Percentiles rank a stretch among this genome's conserved stretches.
Evolutionary conservation across 352 stramenopile species (phyloP).

Genomic region (Globisporangium solare): DNA sequence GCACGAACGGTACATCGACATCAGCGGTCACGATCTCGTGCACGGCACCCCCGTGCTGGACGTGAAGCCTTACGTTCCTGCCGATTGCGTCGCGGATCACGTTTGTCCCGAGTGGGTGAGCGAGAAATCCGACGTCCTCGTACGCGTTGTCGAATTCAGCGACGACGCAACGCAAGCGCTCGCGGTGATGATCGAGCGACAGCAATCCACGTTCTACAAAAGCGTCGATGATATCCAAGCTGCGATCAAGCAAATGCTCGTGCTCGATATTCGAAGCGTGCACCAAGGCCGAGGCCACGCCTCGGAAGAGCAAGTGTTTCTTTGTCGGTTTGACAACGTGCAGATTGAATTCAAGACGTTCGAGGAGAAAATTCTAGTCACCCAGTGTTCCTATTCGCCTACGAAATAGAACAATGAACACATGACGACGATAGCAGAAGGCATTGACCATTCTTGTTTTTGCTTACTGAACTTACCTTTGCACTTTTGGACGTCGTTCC

Average conservation of each 20-base stretch:
- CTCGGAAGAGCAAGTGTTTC: constrained; percentile 48
- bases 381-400: constrained; percentile 38
- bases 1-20: constrained; percentile 75
- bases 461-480: too few relatives aligned
- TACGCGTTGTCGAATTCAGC: constrained; percentile 52
- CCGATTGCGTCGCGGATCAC: constrained; percentile 59
- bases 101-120: constrained; percentile 67
- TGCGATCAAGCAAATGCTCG: constrained; percentile 77
- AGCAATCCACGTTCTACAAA: constrained; percentile 65
- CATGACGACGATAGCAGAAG: too few relatives aligned
- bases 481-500: too few relatives aligned
- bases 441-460: too few relatives aligned
- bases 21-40: constrained; percentile 92
- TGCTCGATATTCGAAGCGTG: constrained; percentile 79
- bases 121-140: constrained; percentile 40
- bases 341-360: constrained; percentile 74
- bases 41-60: constrained; percentile 97
- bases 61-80: constrained; percentile 97
- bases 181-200: constrained; percentile 31
- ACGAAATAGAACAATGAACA: constrained; percentile 8
- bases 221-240: constrained; percentile 38
- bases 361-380: constrained; percentile 57
- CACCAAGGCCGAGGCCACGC: constrained; percentile 69
- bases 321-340: constrained; percentile 73
- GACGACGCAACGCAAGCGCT: constrained; percentile 32